Conservation (phyloP, 306 rosid genomes). For the barrel medic (Medicago truncatula) region MtrunA17r5.0-ANR NC_053049.1:47525001-47525500, state of each 20-base stretch:
- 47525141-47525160: conserved; percentile 86
- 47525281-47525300: not conserved
- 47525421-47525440: conserved; percentile 92
- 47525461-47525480: conserved; percentile 82
- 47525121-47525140: conserved; percentile 96
- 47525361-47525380: conserved; percentile 98
- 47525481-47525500: conserved; percentile 69
- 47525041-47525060: not conserved
- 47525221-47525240: not conserved
- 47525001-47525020: conserved; percentile 47
- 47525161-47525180: conserved; percentile 67
- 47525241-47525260: conserved; percentile 16
- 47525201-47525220: not conserved
- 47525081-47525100: conserved; percentile 27
- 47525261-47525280: not conserved
- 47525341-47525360: conserved; percentile 21
- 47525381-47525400: conserved; percentile 99
- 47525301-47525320: conserved; percentile 9
- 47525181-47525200: not conserved
- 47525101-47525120: conserved; percentile 96
- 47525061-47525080: not conserved
- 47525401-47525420: conserved; percentile 97
- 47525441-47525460: conserved; percentile 83
- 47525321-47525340: not conserved
- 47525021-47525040: conserved; percentile 21